phyloP scores from a whole-genome alignment of 495 filamentous ascomycete genomes.

The Tuber aestivum region DNA sequence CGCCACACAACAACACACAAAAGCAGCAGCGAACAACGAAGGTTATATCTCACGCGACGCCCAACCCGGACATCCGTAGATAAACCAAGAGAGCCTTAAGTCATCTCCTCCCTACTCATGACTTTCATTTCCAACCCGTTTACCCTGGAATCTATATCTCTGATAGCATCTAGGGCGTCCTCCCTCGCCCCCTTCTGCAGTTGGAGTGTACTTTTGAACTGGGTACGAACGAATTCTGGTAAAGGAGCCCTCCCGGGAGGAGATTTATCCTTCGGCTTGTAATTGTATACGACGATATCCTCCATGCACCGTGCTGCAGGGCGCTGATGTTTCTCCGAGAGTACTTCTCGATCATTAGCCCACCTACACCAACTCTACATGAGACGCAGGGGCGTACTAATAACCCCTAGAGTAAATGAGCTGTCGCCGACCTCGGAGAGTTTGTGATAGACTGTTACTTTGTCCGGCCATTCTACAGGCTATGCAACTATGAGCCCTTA shows the following conservation, averaged over 20 bases:
- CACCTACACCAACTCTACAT: constrained; percentile 53
- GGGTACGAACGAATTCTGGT: constrained; percentile 59
- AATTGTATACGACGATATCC: constrained; percentile 83
- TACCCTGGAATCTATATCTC: constrained; percentile 32
- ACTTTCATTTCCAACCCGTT: constrained; percentile 29
- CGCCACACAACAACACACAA: background rate
- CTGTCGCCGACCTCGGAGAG: constrained; percentile 52
- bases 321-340: constrained; percentile 74
- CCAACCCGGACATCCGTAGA: background rate
- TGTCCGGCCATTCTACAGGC: constrained; percentile 87
- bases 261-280: constrained; percentile 53
- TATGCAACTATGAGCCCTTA: constrained; percentile 39
- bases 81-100: background rate
- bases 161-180: constrained; percentile 27
- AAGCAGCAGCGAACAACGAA: background rate
- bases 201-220: constrained; percentile 60
- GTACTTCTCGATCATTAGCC: constrained; percentile 43
- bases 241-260: constrained; percentile 55
- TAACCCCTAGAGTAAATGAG: constrained; percentile 54
- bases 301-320: constrained; percentile 73
- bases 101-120: constrained; percentile 38
- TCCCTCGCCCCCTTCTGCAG: constrained; percentile 59
- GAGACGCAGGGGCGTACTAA: constrained; percentile 40
- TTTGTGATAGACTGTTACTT: constrained; percentile 82
- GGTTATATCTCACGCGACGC: background rate